Evolutionary conservation across 306 rosid genomes (phyloP).

Genomic region (Ormosia emarginata): DNA sequence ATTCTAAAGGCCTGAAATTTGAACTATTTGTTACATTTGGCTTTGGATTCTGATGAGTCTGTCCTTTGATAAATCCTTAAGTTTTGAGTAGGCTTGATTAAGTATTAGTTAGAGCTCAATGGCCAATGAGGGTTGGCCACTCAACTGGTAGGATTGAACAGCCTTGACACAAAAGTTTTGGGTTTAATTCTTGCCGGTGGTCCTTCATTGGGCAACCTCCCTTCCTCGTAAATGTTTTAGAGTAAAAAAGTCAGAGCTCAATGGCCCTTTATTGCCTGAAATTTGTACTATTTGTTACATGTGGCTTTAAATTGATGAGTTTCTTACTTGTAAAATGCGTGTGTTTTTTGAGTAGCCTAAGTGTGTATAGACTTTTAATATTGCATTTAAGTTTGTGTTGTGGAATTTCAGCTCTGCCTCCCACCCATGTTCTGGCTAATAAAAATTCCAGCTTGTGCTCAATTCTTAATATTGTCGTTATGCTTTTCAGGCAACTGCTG

Average conservation of each 20-base stretch:
- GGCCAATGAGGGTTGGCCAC: background rate
- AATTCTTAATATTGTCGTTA: background rate
- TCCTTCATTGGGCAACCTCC: background rate
- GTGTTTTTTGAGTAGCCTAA: background rate
- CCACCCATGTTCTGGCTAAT: background rate
- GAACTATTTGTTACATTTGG: background rate
- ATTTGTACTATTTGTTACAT: background rate
- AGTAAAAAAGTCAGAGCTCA: background rate
- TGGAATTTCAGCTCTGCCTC: background rate
- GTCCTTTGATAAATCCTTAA: too few species aligned
- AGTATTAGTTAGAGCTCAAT: background rate
- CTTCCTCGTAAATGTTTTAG: background rate
- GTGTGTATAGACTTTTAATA: background rate
- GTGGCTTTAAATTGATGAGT: background rate
- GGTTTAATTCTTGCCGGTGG: background rate
- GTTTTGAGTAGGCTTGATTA: background rate
- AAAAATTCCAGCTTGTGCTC: background rate
- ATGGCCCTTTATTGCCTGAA: background rate
- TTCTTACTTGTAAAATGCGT: background rate
- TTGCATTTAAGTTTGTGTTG: background rate
- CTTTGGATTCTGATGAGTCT: background rate
- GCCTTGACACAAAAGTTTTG: background rate
- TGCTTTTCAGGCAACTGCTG: constrained; percentile 72
- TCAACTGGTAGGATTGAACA: background rate
- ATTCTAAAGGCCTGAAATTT: background rate